A percentile compares a stretch with the other conserved stretches of the same genome.
These are phyloP conservation scores for Entophlyctis luteolus DNA, from an alignment of 192 early-diverging fungal species.

Conservation along the genomic window DNA sequence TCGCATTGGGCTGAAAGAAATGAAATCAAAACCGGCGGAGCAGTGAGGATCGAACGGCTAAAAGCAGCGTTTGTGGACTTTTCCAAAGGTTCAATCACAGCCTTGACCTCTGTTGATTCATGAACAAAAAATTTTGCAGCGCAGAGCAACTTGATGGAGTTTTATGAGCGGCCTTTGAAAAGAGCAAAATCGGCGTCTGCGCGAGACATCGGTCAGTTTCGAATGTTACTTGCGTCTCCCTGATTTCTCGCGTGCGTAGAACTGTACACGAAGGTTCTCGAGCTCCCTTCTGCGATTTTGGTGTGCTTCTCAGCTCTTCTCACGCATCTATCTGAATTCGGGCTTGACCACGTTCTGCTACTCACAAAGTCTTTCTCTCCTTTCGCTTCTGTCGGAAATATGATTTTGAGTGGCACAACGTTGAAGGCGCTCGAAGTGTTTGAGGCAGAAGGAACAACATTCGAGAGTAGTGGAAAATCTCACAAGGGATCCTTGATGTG, in stretches of 20 bases:
- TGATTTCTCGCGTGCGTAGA: background rate
- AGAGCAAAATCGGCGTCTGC: constrained; percentile 3
- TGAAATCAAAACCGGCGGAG: constrained; percentile 31
- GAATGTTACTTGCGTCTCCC: background rate
- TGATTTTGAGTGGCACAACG: constrained; percentile 67
- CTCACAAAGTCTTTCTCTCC: constrained; percentile 57
- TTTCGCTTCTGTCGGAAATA: constrained; percentile 55
- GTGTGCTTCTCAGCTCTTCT: constrained; percentile 53
- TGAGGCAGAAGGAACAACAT: constrained; percentile 35
- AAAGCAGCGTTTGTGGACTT: constrained; percentile 46
- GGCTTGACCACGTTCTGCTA: constrained; percentile 52
- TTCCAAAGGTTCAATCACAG: background rate
- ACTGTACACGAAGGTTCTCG: constrained; percentile 30
- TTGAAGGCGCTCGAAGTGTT: constrained; percentile 65
- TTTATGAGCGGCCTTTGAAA: constrained; percentile 28
- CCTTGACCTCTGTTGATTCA: background rate
- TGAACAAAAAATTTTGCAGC: background rate
- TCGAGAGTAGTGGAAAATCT: constrained; percentile 35
- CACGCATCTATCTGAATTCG: constrained; percentile 62
- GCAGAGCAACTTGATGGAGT: constrained; percentile 22
- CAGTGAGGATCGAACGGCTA: constrained; percentile 54
- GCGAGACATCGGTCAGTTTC: too few species aligned
- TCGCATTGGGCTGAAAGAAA: constrained; percentile 6
- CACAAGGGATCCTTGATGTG: constrained; percentile 42
- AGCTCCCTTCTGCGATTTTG: constrained; percentile 29